A percentile compares a stretch with the other conserved stretches of the same genome.
phyloP scores from a whole-genome alignment of 768 basidiomycete genomes.

The Lyophyllum decastes region DNA sequence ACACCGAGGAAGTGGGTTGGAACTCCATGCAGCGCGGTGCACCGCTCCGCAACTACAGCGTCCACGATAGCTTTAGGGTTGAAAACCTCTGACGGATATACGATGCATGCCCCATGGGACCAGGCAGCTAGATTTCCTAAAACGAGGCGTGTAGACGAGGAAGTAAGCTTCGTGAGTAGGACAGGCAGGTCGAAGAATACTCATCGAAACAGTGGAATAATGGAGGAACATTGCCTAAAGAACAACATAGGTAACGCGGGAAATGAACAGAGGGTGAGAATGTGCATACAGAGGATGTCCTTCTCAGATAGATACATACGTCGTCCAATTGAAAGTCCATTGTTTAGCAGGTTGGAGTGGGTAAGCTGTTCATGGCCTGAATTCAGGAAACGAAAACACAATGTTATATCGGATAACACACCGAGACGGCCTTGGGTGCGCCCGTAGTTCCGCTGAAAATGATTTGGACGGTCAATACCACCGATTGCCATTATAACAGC shows the following conservation, averaged over 20 bases:
- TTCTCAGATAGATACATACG: conserved; percentile 68
- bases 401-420: conserved; percentile 29
- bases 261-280: neutral
- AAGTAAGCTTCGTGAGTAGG: conserved; percentile 2
- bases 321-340: conserved; percentile 67
- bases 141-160: conserved; percentile 59
- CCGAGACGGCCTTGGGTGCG: conserved; percentile 80
- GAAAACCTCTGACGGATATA: conserved; percentile 72
- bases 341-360: conserved; percentile 79
- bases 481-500: neutral
- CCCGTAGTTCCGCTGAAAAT: conserved; percentile 74
- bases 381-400: neutral
- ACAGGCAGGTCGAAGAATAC: conserved; percentile 33
- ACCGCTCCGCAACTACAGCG: conserved; percentile 64
- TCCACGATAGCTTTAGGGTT: conserved; percentile 70
- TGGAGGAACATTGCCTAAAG: conserved; percentile 77
- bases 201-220: conserved; percentile 90
- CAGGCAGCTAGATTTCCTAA: conserved; percentile 80
- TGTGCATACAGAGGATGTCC: conserved; percentile 66
- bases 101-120: conserved; percentile 71
- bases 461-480: neutral
- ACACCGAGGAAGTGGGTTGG: conserved; percentile 85
- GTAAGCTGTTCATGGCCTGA: conserved; percentile 54
- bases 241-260: neutral
- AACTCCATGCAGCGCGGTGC: conserved; percentile 82